Base-by-base conservation (phyloP, 2,329 filamentous ascomycete species). In the Pseudogymnoascus sp. region DNA sequence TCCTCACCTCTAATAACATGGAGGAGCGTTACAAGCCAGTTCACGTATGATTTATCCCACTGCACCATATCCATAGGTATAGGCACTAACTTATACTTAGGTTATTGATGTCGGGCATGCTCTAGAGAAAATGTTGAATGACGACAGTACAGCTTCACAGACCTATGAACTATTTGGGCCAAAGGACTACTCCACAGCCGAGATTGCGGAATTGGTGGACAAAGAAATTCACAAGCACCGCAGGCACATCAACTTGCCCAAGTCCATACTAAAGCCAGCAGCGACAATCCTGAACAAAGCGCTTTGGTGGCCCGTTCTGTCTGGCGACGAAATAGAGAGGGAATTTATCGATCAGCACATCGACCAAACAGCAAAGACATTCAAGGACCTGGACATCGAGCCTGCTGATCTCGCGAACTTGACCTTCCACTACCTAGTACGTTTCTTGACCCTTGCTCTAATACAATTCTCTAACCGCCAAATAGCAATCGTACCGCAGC, bases 121-220 rank as follows among this genome's bases (percentile, higher is more conserved):
- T 57, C 84, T 99, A 12, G 92, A 97, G 78, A 80, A 82, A 69
- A 97, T 99, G 84, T 82, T 91, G 62, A 88, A 91, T 72, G 92
- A 97, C 71, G 94, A 99, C 75, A 88, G 76, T 71, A 97, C 94
- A 15, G 91, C 89, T 7, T 87, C 87, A 8, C 86, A 97, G 77
- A 99, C 93, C 0, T 99, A 83, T 70, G 94, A 99, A 78, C 87
- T 99, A 14, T 96, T 91, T 75, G 94, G 94, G 2, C 93, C 94
- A 50, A 94, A 88, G 76, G 84, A 96, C 71, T 97, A 97, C 81
- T 91, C 87, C 64, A 91, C 91, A 71, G 85, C 83, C 36, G 89
- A 97, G 75, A 91, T 99, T 67, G 87, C 89, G 57, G 84, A 89
- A 69, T 75, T 97, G 66, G 92, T 97, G 58, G 91, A 97, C 78